These are phyloP conservation scores for Thielaviopsis euricoi DNA, from an alignment of 2,329 filamentous ascomycete species.

Conservation along the genomic window DNA sequence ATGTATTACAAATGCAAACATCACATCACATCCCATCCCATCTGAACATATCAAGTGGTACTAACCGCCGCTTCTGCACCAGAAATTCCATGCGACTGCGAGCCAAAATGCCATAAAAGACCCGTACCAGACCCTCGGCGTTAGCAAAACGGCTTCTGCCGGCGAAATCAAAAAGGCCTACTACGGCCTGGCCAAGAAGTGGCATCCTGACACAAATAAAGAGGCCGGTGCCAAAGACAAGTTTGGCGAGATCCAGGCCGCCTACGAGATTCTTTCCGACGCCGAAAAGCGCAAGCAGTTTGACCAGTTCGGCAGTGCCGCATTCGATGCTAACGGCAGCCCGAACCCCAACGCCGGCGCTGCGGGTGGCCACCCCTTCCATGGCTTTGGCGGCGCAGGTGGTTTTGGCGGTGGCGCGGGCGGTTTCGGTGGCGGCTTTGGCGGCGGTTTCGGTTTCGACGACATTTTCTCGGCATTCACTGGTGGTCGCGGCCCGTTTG, in stretches of 20 bases:
- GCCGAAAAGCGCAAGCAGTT: constrained; percentile 83
- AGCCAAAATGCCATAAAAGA: constrained; percentile 43
- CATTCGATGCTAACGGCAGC: constrained; percentile 62
- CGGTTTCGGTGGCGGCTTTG: constrained; percentile 64
- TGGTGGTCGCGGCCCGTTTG: constrained; percentile 37
- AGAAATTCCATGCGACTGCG: constrained; percentile 46
- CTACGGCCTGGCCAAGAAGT: constrained; percentile 95
- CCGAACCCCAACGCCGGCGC: constrained; percentile 22
- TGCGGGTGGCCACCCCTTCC: constrained; percentile 46
- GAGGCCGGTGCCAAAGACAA: constrained; percentile 85
- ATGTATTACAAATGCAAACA: constrained; percentile 4
- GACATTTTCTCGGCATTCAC: constrained; percentile 85
- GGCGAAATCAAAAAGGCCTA: constrained; percentile 96
- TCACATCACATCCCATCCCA: no score
- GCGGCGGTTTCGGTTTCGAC: constrained; percentile 82
- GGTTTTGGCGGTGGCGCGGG: constrained; percentile 66
- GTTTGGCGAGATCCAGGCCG: constrained; percentile 80
- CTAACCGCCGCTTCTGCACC: not conserved
- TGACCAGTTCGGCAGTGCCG: constrained; percentile 77
- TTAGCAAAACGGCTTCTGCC: constrained; percentile 63
- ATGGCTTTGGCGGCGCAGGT: constrained; percentile 42
- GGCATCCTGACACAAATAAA: constrained; percentile 95
- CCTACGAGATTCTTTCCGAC: constrained; percentile 88
- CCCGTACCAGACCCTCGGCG: constrained; percentile 76
- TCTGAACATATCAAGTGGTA: not conserved